These are phyloP conservation scores for Amylostereum chailletii DNA, from an alignment of 1,284 basidiomycete genomes.

Conservation along the genomic window DNA sequence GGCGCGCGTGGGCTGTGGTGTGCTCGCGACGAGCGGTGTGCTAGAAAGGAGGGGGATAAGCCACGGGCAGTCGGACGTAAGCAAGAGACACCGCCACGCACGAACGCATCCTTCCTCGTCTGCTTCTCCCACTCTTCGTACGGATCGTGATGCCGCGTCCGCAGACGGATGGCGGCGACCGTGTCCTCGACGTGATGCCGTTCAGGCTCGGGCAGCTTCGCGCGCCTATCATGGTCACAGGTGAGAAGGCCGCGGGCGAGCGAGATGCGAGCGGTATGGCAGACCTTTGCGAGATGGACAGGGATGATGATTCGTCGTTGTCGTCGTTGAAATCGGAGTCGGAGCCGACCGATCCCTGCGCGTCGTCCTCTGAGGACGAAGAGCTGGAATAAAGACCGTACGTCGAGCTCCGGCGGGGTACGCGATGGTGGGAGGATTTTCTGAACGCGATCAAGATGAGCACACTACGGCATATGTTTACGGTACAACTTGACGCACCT, in stretches of 20 bases:
- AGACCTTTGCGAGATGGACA: background rate
- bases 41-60: constrained; percentile 22
- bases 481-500: no score
- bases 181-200: constrained; percentile 53
- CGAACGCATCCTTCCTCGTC: constrained; percentile 61
- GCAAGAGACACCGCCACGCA: constrained; percentile 18
- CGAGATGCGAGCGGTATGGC: constrained; percentile 5
- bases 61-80: background rate
- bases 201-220: constrained; percentile 30
- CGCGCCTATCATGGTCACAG: constrained; percentile 7
- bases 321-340: constrained; percentile 28
- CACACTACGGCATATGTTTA: no score
- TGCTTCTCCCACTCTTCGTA: constrained; percentile 74
- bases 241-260: constrained; percentile 25
- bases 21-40: constrained; percentile 51
- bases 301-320: constrained; percentile 25
- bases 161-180: constrained; percentile 58
- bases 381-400: constrained; percentile 49
- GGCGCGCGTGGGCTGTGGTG: constrained; percentile 27
- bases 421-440: background rate
- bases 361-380: constrained; percentile 21
- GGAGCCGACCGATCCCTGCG: constrained; percentile 23
- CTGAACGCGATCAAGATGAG: no score
- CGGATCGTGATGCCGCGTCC: constrained; percentile 58
- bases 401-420: constrained; percentile 32